Percentiles rank a stretch among this genome's conserved stretches.
Evolutionary conservation across 768 basidiomycete genomes (phyloP).

Genomic region (Dioszegia hungarica): DNA sequence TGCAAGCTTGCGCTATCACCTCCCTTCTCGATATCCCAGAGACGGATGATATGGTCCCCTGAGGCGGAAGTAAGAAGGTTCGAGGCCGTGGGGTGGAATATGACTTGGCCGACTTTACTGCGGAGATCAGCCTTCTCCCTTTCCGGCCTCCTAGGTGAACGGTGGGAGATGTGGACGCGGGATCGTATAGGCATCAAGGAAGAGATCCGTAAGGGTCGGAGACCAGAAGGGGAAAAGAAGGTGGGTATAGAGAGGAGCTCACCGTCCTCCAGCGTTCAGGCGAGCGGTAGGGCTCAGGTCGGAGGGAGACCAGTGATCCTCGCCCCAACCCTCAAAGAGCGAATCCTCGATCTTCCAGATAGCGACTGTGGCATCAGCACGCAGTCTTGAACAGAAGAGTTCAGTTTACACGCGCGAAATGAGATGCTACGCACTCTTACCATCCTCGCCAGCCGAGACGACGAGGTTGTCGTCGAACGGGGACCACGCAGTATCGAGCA

Average conservation of each 20-base stretch:
- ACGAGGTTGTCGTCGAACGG: slow-evolving; percentile 88
- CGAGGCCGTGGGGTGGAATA: slow-evolving; percentile 86
- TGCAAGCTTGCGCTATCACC: slow-evolving; percentile 65
- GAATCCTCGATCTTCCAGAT: slow-evolving; percentile 79
- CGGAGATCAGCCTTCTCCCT: not conserved
- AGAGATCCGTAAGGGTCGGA: too few species aligned
- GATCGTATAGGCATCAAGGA: too few species aligned
- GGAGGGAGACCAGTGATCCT: slow-evolving; percentile 71
- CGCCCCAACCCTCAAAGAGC: slow-evolving; percentile 77
- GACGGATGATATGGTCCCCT: slow-evolving; percentile 79
- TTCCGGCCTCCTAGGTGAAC: slow-evolving; percentile 49
- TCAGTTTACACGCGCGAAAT: too few species aligned
- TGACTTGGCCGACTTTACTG: slow-evolving; percentile 87
- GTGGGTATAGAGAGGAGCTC: not conserved
- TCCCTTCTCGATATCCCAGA: slow-evolving; percentile 79
- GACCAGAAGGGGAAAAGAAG: too few species aligned
- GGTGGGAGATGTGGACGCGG: slow-evolving; percentile 39
- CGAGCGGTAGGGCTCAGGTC: slow-evolving; percentile 69
- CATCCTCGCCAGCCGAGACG: slow-evolving; percentile 90
- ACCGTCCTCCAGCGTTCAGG: slow-evolving; percentile 46
- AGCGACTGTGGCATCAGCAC: slow-evolving; percentile 52
- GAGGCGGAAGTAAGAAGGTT: slow-evolving; percentile 73
- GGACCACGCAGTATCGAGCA: slow-evolving; percentile 92
- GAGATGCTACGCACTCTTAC: slow-evolving; percentile 62
- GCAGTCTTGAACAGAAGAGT: too few species aligned